Evolutionary conservation across 1,139 yeast species (phyloP).

Genomic region (Pichia sp.): DNA sequence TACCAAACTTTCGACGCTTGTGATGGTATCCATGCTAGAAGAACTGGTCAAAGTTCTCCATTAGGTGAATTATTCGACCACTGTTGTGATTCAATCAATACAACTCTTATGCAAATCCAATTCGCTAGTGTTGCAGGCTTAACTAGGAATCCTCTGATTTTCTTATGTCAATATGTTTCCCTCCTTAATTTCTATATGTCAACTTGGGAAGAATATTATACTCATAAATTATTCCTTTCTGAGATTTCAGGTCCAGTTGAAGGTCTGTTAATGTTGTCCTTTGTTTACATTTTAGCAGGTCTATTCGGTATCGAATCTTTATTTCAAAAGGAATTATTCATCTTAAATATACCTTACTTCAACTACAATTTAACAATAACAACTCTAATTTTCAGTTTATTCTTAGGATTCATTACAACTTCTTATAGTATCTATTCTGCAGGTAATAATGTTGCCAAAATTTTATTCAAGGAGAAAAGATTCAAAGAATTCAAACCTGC

Average conservation of each 20-base stretch:
- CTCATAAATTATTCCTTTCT: constrained; percentile 74
- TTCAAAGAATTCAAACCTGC: constrained; percentile 33
- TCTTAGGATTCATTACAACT: constrained; percentile 49
- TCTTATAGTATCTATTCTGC: constrained; percentile 70
- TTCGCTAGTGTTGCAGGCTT: constrained; percentile 67
- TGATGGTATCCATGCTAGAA: constrained; percentile 88
- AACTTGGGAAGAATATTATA: constrained; percentile 95
- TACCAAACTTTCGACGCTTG: constrained; percentile 96
- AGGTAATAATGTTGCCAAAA: constrained; percentile 55
- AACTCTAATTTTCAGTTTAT: constrained; percentile 30
- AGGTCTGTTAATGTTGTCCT: constrained; percentile 66
- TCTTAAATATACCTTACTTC: constrained; percentile 34
- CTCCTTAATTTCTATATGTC: constrained; percentile 78
- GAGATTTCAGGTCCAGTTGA: constrained; percentile 92
- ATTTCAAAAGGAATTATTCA: constrained; percentile 41
- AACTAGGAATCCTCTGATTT: constrained; percentile 53
- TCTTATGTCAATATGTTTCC: constrained; percentile 67
- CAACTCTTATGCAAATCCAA: constrained; percentile 69
- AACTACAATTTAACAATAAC: constrained; percentile 28
- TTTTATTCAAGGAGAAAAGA: constrained; percentile 35
- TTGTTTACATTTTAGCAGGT: constrained; percentile 55
- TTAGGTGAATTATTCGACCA: constrained; percentile 93
- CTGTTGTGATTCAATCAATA: constrained; percentile 85
- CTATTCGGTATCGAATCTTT: constrained; percentile 53
- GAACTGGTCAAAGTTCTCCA: constrained; percentile 93